phyloP scores from a whole-genome alignment of 371 early-diverging fungal species.

The Chytridium lagenaria region DNA sequence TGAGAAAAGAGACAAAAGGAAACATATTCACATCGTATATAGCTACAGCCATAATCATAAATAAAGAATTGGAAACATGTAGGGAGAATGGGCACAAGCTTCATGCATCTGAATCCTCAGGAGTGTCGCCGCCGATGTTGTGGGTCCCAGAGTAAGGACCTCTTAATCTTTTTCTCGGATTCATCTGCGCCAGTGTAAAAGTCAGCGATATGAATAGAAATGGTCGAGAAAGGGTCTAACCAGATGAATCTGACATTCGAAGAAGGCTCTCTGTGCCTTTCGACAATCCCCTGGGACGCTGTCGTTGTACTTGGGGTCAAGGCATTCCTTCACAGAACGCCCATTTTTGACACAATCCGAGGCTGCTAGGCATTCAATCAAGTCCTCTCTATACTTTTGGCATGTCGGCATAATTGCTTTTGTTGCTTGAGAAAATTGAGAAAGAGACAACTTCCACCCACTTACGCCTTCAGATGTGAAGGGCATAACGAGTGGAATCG shows the following conservation, averaged over 20 bases:
- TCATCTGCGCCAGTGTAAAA: slow-evolving; percentile 20
- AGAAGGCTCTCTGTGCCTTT: slow-evolving; percentile 30
- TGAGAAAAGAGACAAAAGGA: too few species aligned
- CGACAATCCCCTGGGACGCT: slow-evolving; percentile 29
- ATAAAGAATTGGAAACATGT: too few species aligned
- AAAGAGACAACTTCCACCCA: too few species aligned
- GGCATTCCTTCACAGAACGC: slow-evolving; percentile 24
- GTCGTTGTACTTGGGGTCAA: slow-evolving; percentile 32
- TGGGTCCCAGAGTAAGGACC: slow-evolving; percentile 21
- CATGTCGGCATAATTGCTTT: slow-evolving; percentile 29
- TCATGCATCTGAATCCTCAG: too few species aligned
- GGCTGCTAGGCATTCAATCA: slow-evolving; percentile 29
- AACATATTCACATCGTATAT: too few species aligned
- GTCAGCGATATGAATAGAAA: not conserved
- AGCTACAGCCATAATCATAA: too few species aligned
- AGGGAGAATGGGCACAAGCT: too few species aligned
- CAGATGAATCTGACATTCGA: slow-evolving; percentile 33
- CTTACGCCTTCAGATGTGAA: too few species aligned
- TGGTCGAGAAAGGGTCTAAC: not conserved
- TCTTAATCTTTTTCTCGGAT: slow-evolving; percentile 14
- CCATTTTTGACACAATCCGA: slow-evolving; percentile 33
- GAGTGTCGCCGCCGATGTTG: too few species aligned
- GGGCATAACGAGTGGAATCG: too few species aligned
- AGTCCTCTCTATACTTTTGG: slow-evolving; percentile 20
- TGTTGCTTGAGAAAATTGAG: too few species aligned